Base-by-base conservation (phyloP, 2,329 filamentous ascomycete species). In the Onygenales sp. region DNA sequence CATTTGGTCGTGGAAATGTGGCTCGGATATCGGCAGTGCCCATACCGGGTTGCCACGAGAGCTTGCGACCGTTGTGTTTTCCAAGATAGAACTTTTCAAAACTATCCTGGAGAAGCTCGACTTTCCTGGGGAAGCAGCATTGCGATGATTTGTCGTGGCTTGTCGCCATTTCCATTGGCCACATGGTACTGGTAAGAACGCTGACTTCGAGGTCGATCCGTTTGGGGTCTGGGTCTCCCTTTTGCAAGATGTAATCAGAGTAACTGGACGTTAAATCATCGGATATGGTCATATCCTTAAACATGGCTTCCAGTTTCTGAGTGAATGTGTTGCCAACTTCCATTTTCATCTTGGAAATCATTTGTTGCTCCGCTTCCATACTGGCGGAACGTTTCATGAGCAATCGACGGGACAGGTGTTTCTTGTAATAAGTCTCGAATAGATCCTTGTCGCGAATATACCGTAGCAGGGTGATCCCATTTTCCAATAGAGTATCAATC, bases 351-450 rank as follows among this genome's bases (percentile, higher is more conserved):
- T 92, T 87, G 0, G 85, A 86, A 51, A 98, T 93, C 82, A 98
- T 94, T 63, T 93, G 86, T 67, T 92, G 91, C 71, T 98, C 93
- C 0, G 90, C 88, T 63, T 96, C 92, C 58, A 88, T 85, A 65
- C 88, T 95, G 60, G 94, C 85, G 0, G 89, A 92, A 63, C 93
- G 94, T 65, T 86, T 88, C 72, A 93, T 88, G 14, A 98, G 76
- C 42, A 98, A 74, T 50, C 93, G 84, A 55, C 88, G 86, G 44
- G 88, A 92, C 27, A 98, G 79, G 70, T 98, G 93, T 67, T 95
- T 95, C 75, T 97, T 95, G 75, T 98, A 97, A 70, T 98, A 98
- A 4, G 87, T 83, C 73, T 98, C 92, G 63, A 98, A 96, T 60
- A 95, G 78, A 66, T 98, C 93, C 71, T 92, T 93, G 64, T 97